A percentile compares a stretch with the other conserved stretches of the same genome.
Evolutionary conservation across 192 early-diverging fungal species (phyloP).

Genomic region (Phycomyces blakesleeanus): DNA sequence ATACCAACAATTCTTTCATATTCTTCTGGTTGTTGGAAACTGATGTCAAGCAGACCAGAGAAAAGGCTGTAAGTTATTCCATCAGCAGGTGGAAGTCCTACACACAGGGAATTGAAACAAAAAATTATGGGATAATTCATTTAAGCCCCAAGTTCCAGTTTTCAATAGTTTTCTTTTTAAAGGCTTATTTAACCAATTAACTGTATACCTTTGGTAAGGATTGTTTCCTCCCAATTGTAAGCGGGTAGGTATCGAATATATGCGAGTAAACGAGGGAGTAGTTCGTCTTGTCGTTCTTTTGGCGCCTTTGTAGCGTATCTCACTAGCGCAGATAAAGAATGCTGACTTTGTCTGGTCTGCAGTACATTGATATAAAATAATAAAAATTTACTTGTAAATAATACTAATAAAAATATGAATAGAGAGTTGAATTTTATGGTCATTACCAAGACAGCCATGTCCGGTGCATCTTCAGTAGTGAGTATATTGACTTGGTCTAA

Average conservation of each 20-base stretch:
- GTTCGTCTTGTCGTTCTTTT: constrained; percentile 21
- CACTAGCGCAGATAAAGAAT: constrained; percentile 29
- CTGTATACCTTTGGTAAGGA: constrained; percentile 28
- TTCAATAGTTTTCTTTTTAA: not conserved
- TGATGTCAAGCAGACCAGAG: constrained; percentile 42
- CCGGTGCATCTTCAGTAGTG: constrained; percentile 13
- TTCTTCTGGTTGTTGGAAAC: constrained; percentile 31
- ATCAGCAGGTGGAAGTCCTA: constrained; percentile 33
- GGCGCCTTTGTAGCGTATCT: constrained; percentile 25
- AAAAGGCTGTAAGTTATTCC: constrained; percentile 43
- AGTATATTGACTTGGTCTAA: constrained; percentile 13
- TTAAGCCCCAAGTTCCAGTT: not conserved
- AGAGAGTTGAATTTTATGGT: not conserved
- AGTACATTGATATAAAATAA: not conserved
- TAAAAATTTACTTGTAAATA: constrained; percentile 1
- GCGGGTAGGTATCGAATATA: constrained; percentile 32
- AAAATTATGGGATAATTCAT: too few relatives aligned
- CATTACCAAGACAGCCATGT: constrained; percentile 21
- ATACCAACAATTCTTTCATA: constrained; percentile 37
- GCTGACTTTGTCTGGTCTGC: constrained; percentile 32
- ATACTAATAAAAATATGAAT: too few relatives aligned
- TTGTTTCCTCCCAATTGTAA: constrained; percentile 23
- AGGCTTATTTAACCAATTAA: not conserved
- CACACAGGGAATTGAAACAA: not conserved
- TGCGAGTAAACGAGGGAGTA: constrained; percentile 23